Evolutionary conservation across 441 rosid genomes (phyloP), one percentile per base, ranked within the genome.

Genomic region (Syzygium syzygioides): DNA sequence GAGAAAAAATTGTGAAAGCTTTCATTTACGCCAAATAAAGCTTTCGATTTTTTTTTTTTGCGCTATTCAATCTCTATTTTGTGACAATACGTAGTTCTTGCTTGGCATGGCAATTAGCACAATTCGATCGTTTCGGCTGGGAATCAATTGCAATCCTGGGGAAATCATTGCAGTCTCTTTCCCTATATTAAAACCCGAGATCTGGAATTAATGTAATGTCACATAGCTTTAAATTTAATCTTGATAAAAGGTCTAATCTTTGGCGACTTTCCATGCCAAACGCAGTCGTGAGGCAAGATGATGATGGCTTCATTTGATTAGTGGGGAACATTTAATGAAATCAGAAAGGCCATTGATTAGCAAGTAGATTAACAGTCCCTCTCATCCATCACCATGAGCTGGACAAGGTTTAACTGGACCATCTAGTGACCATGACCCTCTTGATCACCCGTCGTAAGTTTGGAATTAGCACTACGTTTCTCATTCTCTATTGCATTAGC

Each of bases 361-460:
- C 52, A 50, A 90, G 93, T 79, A 91, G 94, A 90, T 91, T 85
- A 87, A 88, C 88, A 86, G 93, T 91, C 91, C 85, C 89, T 66
- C 91, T 92, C 91, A 52, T 41, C 18, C 30, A 76, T 76, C 52
- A 23, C 56, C 90, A 89, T 85, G 52, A 87, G 88, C 85, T 86
- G 76, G 55, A 64, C 87, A 76, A 90, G 80, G 92, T 50, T 53
- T 32, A 76, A 41, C 52, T 76, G 83, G 83, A 41, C 83, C 83
- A 76, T 89, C 79, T 87, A 20, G 52, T 89, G 64, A 90, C 87
- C 56, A 88, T 90, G 88, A 87, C 55, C 87, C 87, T 60, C 79
- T 79, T 79, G 30, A 41, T 23, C 83, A 76, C 23, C 83, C 23
- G 52, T 23, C 17, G 14, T 26, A 76, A 23, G 83, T 76, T 14